A percentile compares a stretch with the other conserved stretches of the same genome.
Evolutionary conservation across 2,329 filamentous ascomycete species (phyloP).

Genomic region (Alternaria hordeiaustralica): DNA sequence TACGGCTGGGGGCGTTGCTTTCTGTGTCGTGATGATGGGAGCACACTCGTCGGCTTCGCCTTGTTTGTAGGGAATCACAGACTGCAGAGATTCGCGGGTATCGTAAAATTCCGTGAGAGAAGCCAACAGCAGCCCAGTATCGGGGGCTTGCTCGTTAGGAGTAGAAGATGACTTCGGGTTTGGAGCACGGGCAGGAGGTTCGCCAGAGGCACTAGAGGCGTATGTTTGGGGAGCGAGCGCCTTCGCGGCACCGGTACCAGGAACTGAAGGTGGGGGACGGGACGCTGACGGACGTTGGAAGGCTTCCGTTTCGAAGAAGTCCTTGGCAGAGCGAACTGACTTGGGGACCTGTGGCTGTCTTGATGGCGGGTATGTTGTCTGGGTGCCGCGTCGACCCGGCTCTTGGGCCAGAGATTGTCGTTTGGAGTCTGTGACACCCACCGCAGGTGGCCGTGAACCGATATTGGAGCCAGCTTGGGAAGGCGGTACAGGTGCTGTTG

Average conservation of each 20-base stretch:
- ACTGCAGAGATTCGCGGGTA: background rate
- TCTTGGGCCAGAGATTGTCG: constrained; percentile 17
- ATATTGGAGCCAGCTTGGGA: constrained; percentile 30
- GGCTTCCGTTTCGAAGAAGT: constrained; percentile 39
- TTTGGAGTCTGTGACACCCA: constrained; percentile 25
- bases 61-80: background rate
- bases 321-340: constrained; percentile 36
- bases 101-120: background rate
- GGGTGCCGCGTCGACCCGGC: constrained; percentile 4
- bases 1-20: constrained; percentile 1
- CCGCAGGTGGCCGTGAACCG: constrained; percentile 26
- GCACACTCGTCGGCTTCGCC: background rate
- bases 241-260: constrained; percentile 7
- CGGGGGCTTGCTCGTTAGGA: background rate
- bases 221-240: background rate
- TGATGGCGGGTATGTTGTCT: constrained; percentile 4
- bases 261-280: constrained; percentile 17
- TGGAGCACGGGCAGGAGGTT: background rate
- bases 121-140: background rate
- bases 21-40: constrained; percentile 15
- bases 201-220: background rate
- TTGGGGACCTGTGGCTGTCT: constrained; percentile 18
- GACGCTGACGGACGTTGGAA: constrained; percentile 16
- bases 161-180: background rate
- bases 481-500: constrained; percentile 15